Conservation (phyloP, 2,329 filamentous ascomycete species). For the Apiospora malaysiana region DNA sequence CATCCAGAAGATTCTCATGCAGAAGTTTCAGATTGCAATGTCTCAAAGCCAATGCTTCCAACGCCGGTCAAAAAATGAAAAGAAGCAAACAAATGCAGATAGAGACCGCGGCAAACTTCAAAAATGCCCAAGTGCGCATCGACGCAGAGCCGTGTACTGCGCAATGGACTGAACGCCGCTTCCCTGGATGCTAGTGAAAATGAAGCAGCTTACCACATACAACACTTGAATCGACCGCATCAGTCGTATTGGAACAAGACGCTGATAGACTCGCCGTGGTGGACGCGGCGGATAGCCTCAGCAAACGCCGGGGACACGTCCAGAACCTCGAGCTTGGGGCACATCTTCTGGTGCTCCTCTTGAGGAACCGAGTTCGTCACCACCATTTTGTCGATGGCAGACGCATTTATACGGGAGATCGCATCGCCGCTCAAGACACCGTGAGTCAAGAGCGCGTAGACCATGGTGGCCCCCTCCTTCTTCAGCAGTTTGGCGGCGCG, state of each 20-base stretch:
- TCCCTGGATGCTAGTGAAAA: slow-evolving; percentile 15
- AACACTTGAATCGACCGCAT: not conserved
- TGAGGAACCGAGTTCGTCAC: slow-evolving; percentile 97
- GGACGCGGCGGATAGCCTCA: slow-evolving; percentile 93
- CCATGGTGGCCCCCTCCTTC: slow-evolving; percentile 87
- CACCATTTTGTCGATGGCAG: slow-evolving; percentile 88
- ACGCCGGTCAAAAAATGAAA: not conserved
- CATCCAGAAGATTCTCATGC: not conserved
- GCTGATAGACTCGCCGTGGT: slow-evolving; percentile 97
- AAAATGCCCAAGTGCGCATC: not conserved
- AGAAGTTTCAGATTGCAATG: not conserved
- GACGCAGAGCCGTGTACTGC: not conserved
- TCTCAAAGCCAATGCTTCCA: slow-evolving; percentile 12
- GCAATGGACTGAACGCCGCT: slow-evolving; percentile 15
- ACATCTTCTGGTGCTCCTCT: slow-evolving; percentile 75
- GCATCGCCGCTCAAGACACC: slow-evolving; percentile 95
- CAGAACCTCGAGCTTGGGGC: slow-evolving; percentile 88
- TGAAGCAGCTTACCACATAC: slow-evolving; percentile 13
- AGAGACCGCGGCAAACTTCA: not conserved
- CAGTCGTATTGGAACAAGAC: slow-evolving; percentile 74
- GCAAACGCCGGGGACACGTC: slow-evolving; percentile 92
- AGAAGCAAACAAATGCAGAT: not conserved
- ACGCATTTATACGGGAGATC: slow-evolving; percentile 92
- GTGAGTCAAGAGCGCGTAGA: slow-evolving; percentile 93
- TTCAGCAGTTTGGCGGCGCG: slow-evolving; percentile 94